A percentile compares a stretch with the other conserved stretches of the same genome.
Conservation (phyloP, 352 stramenopile genomes). For the Phytophthora foliorum region DNA sequence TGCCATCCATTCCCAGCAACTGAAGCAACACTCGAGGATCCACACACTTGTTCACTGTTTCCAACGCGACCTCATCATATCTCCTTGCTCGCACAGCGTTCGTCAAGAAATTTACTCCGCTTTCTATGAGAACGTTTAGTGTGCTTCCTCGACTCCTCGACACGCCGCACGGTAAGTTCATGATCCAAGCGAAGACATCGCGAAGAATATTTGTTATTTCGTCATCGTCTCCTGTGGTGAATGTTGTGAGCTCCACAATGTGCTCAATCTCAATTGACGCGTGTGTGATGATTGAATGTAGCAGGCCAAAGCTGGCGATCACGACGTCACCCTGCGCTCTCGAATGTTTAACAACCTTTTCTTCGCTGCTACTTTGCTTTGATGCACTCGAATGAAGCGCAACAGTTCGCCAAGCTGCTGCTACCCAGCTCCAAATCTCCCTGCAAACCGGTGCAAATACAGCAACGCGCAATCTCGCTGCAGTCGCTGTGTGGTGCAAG, state of each 20-base stretch:
- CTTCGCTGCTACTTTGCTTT: neutral
- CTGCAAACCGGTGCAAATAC: slow-evolving; percentile 28
- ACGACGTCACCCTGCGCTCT: slow-evolving; percentile 26
- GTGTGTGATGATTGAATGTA: slow-evolving; percentile 28
- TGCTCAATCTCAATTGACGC: slow-evolving; percentile 23
- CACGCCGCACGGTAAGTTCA: too few relatives aligned
- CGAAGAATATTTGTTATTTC: slow-evolving; percentile 17
- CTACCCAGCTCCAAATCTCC: slow-evolving; percentile 44
- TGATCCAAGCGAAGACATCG: slow-evolving; percentile 34
- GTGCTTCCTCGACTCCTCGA: too few relatives aligned
- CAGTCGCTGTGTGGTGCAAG: slow-evolving; percentile 18
- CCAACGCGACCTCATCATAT: slow-evolving; percentile 23
- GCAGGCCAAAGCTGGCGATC: slow-evolving; percentile 8
- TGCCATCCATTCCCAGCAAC: slow-evolving; percentile 15
- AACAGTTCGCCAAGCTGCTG: slow-evolving; percentile 22
- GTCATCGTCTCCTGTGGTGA: neutral
- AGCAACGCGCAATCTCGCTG: neutral
- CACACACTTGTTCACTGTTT: slow-evolving; percentile 21
- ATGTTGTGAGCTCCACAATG: slow-evolving; percentile 26
- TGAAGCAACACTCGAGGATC: slow-evolving; percentile 9
- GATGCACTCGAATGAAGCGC: neutral
- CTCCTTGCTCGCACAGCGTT: slow-evolving; percentile 12
- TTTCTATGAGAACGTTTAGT: too few relatives aligned
- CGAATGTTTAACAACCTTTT: neutral
- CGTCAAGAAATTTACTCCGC: slow-evolving; percentile 3